Conservation (phyloP, 1,284 basidiomycete genomes). For the Malassezia equina region DNA sequence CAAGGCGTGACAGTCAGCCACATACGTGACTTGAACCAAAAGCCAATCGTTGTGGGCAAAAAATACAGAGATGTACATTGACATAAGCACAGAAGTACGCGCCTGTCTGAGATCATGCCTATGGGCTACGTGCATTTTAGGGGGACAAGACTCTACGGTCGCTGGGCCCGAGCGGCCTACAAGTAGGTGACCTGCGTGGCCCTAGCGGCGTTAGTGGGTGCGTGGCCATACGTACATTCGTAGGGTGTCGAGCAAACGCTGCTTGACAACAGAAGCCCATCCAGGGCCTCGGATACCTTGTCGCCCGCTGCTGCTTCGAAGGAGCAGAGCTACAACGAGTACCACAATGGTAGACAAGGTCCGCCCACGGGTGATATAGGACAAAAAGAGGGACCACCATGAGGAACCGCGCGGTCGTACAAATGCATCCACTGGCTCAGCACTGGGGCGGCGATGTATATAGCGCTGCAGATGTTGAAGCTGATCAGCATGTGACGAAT, state of each 20-base stretch:
- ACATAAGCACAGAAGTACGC: slow-evolving; percentile 1
- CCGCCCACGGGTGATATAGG: background rate
- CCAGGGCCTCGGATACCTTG: background rate
- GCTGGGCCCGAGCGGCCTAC: background rate
- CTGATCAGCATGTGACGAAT: background rate
- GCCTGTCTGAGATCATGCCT: background rate
- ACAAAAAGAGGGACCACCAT: background rate
- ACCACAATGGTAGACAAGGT: background rate
- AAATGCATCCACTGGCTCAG: background rate
- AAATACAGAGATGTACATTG: background rate
- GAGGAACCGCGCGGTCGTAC: background rate
- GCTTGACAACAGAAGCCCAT: background rate
- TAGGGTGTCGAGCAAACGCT: slow-evolving; percentile 10
- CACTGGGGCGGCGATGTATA: background rate
- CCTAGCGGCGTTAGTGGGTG: slow-evolving; percentile 5
- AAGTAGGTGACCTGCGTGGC: slow-evolving; percentile 17
- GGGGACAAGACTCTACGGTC: background rate
- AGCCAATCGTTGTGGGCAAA: background rate
- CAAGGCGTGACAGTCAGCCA: background rate
- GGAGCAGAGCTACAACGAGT: background rate
- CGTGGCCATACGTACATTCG: slow-evolving; percentile 12
- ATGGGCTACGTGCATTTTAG: background rate
- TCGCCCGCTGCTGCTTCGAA: background rate
- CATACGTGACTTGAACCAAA: background rate
- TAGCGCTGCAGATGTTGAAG: background rate